Conservation (phyloP, 2,329 filamentous ascomycete species). For the Calonectria fujianensis region DNA sequence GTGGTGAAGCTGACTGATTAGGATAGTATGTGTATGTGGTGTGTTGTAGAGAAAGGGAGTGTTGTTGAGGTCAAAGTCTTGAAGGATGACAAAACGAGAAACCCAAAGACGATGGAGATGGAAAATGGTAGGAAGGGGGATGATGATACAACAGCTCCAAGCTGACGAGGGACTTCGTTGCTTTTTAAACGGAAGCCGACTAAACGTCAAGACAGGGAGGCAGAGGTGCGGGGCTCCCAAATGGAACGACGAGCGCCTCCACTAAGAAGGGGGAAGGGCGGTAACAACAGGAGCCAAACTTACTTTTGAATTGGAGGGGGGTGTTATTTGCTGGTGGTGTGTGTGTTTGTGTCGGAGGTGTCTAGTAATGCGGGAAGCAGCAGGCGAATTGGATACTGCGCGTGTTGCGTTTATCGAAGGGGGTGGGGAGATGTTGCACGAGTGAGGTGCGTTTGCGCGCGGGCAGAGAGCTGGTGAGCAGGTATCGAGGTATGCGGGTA, state of each 20-base stretch:
- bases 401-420: conserved; percentile 27
- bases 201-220: conserved; percentile 50
- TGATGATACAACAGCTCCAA: conserved; percentile 41
- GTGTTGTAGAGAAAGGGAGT: not conserved
- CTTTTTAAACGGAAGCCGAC: conserved; percentile 50
- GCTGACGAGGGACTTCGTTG: conserved; percentile 46
- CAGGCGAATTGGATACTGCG: conserved; percentile 18
- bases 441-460: not conserved
- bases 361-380: conserved; percentile 46
- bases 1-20: conserved; percentile 44
- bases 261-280: conserved; percentile 29
- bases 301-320: conserved; percentile 41
- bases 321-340: conserved; percentile 29
- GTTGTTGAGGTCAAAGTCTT: conserved; percentile 17
- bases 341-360: conserved; percentile 24
- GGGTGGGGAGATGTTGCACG: conserved; percentile 29
- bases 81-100: conserved; percentile 37
- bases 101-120: conserved; percentile 29
- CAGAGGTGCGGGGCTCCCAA: conserved; percentile 38
- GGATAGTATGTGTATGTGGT: not conserved
- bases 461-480: conserved; percentile 20
- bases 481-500: conserved; percentile 23
- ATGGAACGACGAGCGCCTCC: conserved; percentile 38
- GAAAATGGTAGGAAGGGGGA: conserved; percentile 38
- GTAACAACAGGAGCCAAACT: conserved; percentile 40